Base-by-base conservation (phyloP, 2,329 filamentous ascomycete genomes). In the Myotisia sp. region DNA sequence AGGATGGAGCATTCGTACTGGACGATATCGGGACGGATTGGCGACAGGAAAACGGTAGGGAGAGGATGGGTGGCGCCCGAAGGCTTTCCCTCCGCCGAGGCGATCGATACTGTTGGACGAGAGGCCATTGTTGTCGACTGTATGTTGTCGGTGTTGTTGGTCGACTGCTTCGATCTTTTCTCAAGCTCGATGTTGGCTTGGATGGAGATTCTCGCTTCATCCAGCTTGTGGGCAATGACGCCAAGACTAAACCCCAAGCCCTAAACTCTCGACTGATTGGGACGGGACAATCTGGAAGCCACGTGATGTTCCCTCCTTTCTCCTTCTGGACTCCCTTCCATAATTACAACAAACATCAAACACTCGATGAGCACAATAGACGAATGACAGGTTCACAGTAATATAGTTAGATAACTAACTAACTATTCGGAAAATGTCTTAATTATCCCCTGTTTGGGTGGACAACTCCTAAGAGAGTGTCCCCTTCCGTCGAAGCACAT, bases 11-110 rank as follows among this genome's bases (percentile, higher is more conserved):
- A n/a, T n/a, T 52, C 80, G 67, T 86, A 80, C 76, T 95, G 87
- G 63, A 98, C 90, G 64, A 98, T 93, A 70, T 98, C 90, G 59
- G 86, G 82, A 65, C 90, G 87, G 74, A 98, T 95, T 54, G 90
- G 90, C 55, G 82, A 76, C 67, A 76, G 76, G 81, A 98, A 98
- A 71, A 98, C 87, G 68, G 84, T 77, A 61, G 92, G 90, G 56
- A 95, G 78, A 63, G 90, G 75, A 67, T 86, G 76, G 61, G 86
- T 87, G 64, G 79, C 75, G 64, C 81, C 81, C 67, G 77, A 81
- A 69, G 84, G 72, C 71, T 79, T 74, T 72, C 90, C 90, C 79
- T 94, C 86, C 68, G 84, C 85, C 68, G 80, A 78, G 71, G 92
- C 77, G 71, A 98, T 86, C 64, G 85, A 83, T 66, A 98, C 90